phyloP scores from a whole-genome alignment of 2,329 filamentous ascomycete genomes.

The Phaeosphaeriaceae sp. region DNA sequence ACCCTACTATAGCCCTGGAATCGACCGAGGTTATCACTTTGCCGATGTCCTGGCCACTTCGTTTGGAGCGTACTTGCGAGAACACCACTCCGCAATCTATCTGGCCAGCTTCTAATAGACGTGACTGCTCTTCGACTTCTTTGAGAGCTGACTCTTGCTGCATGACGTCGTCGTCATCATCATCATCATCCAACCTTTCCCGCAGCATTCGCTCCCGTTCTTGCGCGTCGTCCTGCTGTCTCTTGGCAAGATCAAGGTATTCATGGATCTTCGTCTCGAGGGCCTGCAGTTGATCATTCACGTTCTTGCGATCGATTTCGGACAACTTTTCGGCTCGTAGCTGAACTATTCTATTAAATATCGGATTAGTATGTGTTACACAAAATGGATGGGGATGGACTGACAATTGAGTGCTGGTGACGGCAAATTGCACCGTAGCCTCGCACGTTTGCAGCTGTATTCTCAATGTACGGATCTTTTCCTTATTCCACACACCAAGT shows the following conservation, averaged over 20 bases:
- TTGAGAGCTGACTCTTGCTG: slow-evolving; percentile 13
- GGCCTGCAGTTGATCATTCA: slow-evolving; percentile 7
- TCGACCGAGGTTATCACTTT: slow-evolving; percentile 11
- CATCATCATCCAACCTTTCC: slow-evolving; percentile 14
- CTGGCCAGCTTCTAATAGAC: slow-evolving; percentile 12
- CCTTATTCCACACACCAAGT: slow-evolving; percentile 17
- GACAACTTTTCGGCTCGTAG: slow-evolving; percentile 10
- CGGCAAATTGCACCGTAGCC: slow-evolving; percentile 15
- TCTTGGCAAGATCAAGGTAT: slow-evolving; percentile 12
- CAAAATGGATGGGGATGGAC: background rate
- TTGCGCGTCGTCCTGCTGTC: slow-evolving; percentile 7
- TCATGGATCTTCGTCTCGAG: slow-evolving; percentile 16
- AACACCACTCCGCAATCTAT: slow-evolving; percentile 16
- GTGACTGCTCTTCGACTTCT: slow-evolving; percentile 14
- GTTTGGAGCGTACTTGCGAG: slow-evolving; percentile 13
- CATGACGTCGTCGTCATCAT: slow-evolving; percentile 12
- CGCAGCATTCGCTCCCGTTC: slow-evolving; percentile 7
- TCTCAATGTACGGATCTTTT: slow-evolving; percentile 16
- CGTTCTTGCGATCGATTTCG: slow-evolving; percentile 2
- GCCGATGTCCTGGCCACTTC: slow-evolving; percentile 13
- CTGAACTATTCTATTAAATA: slow-evolving; percentile 11
- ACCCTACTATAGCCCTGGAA: slow-evolving; percentile 9
- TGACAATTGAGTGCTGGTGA: slow-evolving; percentile 19
- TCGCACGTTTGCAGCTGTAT: slow-evolving; percentile 14
- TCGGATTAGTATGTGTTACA: background rate